A percentile compares a stretch with the other conserved stretches of the same genome.
Evolutionary conservation across 2,329 filamentous ascomycete species (phyloP).

Genomic region (Cytospora piceae): DNA sequence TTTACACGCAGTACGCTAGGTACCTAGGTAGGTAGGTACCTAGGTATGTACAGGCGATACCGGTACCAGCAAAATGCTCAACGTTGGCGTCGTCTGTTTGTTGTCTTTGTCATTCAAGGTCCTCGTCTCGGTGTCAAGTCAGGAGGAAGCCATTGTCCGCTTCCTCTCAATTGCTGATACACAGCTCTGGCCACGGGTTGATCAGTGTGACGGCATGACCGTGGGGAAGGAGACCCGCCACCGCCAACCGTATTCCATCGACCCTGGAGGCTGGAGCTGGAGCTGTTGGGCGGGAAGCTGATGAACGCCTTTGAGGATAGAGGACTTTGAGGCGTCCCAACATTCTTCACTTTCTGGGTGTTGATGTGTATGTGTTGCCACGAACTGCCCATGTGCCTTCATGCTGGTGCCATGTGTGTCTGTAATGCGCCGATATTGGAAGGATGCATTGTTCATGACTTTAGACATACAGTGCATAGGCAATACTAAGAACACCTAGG

Average conservation of each 20-base stretch:
- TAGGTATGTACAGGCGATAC: no score
- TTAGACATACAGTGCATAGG: not conserved
- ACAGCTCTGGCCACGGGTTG: conserved; percentile 22
- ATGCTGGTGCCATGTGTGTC: not conserved
- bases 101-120: no score
- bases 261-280: not conserved
- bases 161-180: not conserved
- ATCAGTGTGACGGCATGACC: conserved; percentile 16
- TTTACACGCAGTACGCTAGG: no score
- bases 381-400: conserved; percentile 13
- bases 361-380: not conserved
- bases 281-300: conserved; percentile 17
- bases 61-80: no score
- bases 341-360: conserved; percentile 10
- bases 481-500: not conserved
- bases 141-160: not conserved
- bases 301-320: not conserved
- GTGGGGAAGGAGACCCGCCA: conserved; percentile 15
- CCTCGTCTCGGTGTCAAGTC: not conserved
- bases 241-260: not conserved
- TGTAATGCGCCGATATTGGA: not conserved
- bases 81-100: no score
- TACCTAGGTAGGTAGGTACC: not conserved
- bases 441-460: not conserved
- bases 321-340: conserved; percentile 16